Conservation (phyloP, 192 early-diverging fungal species). For the Coemansia sp. region DNA sequence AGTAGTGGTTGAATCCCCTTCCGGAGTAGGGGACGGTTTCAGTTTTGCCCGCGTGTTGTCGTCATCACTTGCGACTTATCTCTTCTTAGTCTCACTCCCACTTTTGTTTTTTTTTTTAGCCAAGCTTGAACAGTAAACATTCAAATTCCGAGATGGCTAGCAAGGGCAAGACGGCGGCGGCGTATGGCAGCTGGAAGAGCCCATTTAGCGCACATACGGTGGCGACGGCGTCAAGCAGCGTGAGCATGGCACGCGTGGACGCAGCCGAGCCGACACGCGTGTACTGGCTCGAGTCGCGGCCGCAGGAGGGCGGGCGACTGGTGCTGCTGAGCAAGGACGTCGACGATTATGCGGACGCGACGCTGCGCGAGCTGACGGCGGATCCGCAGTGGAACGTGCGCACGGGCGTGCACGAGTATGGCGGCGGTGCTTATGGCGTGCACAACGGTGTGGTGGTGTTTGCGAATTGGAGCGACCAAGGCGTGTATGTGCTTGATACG, state of each 20-base stretch:
- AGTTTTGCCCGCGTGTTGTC: too few relatives aligned
- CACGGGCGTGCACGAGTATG: slow-evolving; percentile 74
- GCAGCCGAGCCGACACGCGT: slow-evolving; percentile 18
- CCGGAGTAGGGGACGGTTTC: too few relatives aligned
- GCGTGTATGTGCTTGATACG: slow-evolving; percentile 53
- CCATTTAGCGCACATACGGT: slow-evolving; percentile 24
- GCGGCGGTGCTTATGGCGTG: slow-evolving; percentile 61
- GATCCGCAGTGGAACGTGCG: slow-evolving; percentile 58
- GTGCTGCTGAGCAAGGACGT: slow-evolving; percentile 31
- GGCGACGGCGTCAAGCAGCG: slow-evolving; percentile 19
- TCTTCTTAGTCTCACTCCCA: too few relatives aligned
- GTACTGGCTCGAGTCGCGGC: slow-evolving; percentile 47
- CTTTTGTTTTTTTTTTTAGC: too few relatives aligned
- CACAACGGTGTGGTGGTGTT: slow-evolving; percentile 58
- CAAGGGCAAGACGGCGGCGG: not conserved
- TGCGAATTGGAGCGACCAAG: slow-evolving; percentile 56
- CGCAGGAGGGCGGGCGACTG: slow-evolving; percentile 33
- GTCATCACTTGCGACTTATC: too few relatives aligned
- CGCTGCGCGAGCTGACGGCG: slow-evolving; percentile 17
- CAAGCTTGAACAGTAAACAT: too few relatives aligned
- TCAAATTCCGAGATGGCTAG: too few relatives aligned
- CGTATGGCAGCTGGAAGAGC: slow-evolving; percentile 49
- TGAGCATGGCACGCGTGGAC: slow-evolving; percentile 24
- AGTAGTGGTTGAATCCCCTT: too few relatives aligned
- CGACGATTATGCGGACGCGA: slow-evolving; percentile 23